Conservation (phyloP, 2,329 filamentous ascomycete species). For the Zasmidium angulare region DNA sequence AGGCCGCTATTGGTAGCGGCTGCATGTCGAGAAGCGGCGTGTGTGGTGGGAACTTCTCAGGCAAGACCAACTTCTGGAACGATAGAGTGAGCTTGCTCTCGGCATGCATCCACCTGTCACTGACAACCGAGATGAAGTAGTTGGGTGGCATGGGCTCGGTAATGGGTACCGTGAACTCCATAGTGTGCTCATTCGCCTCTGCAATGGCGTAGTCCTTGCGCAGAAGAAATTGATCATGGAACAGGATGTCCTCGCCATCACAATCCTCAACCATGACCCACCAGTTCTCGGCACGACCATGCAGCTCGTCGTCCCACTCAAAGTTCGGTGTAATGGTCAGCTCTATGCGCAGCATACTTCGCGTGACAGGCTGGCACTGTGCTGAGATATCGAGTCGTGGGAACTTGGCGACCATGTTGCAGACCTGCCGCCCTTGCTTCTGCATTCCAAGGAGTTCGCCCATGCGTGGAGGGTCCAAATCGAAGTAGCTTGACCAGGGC, state of each 20-base stretch:
- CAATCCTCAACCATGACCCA: slow-evolving; percentile 98
- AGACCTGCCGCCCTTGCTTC: slow-evolving; percentile 82
- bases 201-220: slow-evolving; percentile 82
- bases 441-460: slow-evolving; percentile 89
- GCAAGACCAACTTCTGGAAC: slow-evolving; percentile 91
- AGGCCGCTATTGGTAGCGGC: slow-evolving; percentile 79
- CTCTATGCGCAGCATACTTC: slow-evolving; percentile 88
- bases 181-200: slow-evolving; percentile 87
- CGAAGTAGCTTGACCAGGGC: slow-evolving; percentile 90
- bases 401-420: slow-evolving; percentile 85
- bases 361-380: slow-evolving; percentile 89
- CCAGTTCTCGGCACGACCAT: slow-evolving; percentile 86
- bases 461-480: slow-evolving; percentile 94
- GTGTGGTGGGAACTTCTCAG: slow-evolving; percentile 92
- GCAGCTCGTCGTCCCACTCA: slow-evolving; percentile 87
- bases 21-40: slow-evolving; percentile 91
- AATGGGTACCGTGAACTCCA: slow-evolving; percentile 95
- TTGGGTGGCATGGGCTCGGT: slow-evolving; percentile 98
- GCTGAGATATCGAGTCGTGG: slow-evolving; percentile 90
- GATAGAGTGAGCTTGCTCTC: slow-evolving; percentile 91
- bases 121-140: slow-evolving; percentile 94
- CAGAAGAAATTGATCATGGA: slow-evolving; percentile 90
- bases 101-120: slow-evolving; percentile 97
- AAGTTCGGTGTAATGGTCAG: slow-evolving; percentile 92
- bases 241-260: slow-evolving; percentile 92